Percentiles rank a stretch among this genome's conserved stretches.
These are phyloP conservation scores for Globisporangium middletonii DNA, from an alignment of 352 stramenopile genomes.

Conservation along the genomic window DNA sequence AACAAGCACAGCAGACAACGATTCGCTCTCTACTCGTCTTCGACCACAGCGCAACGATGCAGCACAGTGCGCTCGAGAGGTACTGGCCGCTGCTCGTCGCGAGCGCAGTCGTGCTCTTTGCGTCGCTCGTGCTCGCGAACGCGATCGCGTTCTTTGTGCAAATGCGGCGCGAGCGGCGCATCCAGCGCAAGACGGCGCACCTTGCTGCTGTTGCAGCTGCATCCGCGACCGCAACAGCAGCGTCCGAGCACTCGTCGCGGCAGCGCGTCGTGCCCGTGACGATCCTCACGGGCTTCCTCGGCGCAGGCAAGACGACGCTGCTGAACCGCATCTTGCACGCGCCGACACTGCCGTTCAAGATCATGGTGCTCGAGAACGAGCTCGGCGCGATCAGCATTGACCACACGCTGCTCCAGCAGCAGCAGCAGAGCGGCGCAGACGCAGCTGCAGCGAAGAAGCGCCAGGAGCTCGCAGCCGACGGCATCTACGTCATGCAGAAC, in stretches of 20 bases:
- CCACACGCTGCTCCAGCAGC: slow-evolving; percentile 38
- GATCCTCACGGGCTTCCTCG: slow-evolving; percentile 94
- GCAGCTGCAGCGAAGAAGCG: not conserved
- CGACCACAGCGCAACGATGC: slow-evolving; percentile 3
- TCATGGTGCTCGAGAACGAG: slow-evolving; percentile 94
- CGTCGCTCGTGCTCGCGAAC: slow-evolving; percentile 55
- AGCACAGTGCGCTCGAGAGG: slow-evolving; percentile 2
- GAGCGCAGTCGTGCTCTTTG: slow-evolving; percentile 27
- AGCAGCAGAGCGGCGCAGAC: not conserved
- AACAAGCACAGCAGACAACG: no score
- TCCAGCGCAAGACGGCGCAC: slow-evolving; percentile 47
- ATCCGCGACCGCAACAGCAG: not conserved
- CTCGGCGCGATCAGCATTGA: slow-evolving; percentile 66
- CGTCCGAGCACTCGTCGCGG: not conserved
- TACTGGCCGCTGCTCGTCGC: slow-evolving; percentile 19
- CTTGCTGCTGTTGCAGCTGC: slow-evolving; percentile 16
- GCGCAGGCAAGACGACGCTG: slow-evolving; percentile 95
- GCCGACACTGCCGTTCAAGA: slow-evolving; percentile 84
- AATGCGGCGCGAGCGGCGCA: slow-evolving; percentile 51
- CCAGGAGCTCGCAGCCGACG: slow-evolving; percentile 34
- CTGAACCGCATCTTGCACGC: slow-evolving; percentile 93
- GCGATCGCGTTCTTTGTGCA: slow-evolving; percentile 59
- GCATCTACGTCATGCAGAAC: slow-evolving; percentile 97
- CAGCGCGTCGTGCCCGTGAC: slow-evolving; percentile 71
- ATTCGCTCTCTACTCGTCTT: not conserved